Evolutionary conservation across 1,284 basidiomycete species (phyloP).

Genomic region (Heterobasidion parviporum): DNA sequence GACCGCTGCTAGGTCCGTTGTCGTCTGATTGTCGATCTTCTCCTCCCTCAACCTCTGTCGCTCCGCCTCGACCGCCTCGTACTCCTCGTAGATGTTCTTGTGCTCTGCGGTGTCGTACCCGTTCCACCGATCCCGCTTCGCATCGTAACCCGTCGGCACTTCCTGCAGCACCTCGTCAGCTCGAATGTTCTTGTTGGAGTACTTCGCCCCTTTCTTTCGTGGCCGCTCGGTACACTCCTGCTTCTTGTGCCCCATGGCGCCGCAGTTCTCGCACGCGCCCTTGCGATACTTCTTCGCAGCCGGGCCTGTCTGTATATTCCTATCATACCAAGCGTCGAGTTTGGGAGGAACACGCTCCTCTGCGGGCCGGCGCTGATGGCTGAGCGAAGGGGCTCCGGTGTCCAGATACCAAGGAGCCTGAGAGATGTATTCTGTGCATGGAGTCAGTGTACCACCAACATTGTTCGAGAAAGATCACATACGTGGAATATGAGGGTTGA

Average conservation of each 20-base stretch:
- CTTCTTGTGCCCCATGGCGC: slow-evolving; percentile 89
- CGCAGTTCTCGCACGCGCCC: slow-evolving; percentile 98
- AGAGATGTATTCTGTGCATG: slow-evolving; percentile 73
- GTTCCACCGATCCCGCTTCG: slow-evolving; percentile 98
- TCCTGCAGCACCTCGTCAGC: slow-evolving; percentile 88
- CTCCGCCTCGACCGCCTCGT: slow-evolving; percentile 88
- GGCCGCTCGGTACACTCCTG: slow-evolving; percentile 95
- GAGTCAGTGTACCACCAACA: neutral
- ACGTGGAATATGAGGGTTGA: slow-evolving; percentile 99
- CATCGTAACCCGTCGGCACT: slow-evolving; percentile 79
- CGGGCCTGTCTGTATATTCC: slow-evolving; percentile 80
- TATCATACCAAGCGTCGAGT: slow-evolving; percentile 89
- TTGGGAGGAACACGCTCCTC: slow-evolving; percentile 60
- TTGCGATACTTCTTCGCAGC: slow-evolving; percentile 95
- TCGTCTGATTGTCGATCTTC: slow-evolving; percentile 94
- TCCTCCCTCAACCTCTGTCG: slow-evolving; percentile 88
- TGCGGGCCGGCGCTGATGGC: slow-evolving; percentile 83
- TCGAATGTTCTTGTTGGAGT: slow-evolving; percentile 83
- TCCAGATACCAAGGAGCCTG: slow-evolving; percentile 99
- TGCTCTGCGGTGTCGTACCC: slow-evolving; percentile 92
- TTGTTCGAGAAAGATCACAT: slow-evolving; percentile 17
- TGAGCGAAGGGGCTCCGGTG: slow-evolving; percentile 84
- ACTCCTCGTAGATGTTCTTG: slow-evolving; percentile 85
- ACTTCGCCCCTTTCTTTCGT: slow-evolving; percentile 93
- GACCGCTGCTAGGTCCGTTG: slow-evolving; percentile 69